These are phyloP conservation scores for Coniophora puteana DNA, from an alignment of 1,284 basidiomycete species.

Conservation along the genomic window DNA sequence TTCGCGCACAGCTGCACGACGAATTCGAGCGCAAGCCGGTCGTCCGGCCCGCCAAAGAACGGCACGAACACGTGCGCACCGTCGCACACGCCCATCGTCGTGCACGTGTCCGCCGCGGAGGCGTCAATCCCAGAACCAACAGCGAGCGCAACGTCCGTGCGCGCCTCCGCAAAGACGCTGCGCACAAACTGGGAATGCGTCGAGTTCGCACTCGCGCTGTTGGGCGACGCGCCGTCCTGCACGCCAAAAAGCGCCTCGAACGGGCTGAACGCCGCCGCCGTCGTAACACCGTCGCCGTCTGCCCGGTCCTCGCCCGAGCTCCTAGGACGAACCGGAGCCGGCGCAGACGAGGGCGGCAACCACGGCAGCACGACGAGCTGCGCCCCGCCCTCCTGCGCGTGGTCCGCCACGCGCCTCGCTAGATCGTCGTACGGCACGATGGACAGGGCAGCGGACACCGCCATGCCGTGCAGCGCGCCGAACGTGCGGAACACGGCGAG, in stretches of 20 bases:
- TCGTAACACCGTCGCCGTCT: constrained; percentile 18
- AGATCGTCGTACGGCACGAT: constrained; percentile 66
- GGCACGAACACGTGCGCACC: constrained; percentile 75
- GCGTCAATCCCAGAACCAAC: constrained; percentile 43
- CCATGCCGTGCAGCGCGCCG: constrained; percentile 68
- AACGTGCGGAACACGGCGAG: constrained; percentile 82
- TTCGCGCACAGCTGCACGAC: constrained; percentile 77
- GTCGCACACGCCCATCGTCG: constrained; percentile 2
- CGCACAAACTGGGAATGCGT: constrained; percentile 80
- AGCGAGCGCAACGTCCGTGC: constrained; percentile 76
- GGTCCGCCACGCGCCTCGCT: constrained; percentile 60
- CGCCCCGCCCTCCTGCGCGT: constrained; percentile 54
- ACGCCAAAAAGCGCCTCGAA: constrained; percentile 59
- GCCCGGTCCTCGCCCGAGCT: constrained; percentile 19
- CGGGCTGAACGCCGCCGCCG: constrained; percentile 34
- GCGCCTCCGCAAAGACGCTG: constrained; percentile 66
- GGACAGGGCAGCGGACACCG: constrained; percentile 61
- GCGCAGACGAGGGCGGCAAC: constrained; percentile 32
- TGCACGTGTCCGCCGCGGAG: background rate
- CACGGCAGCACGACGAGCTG: constrained; percentile 86
- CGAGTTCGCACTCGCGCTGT: constrained; percentile 32
- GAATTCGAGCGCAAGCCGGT: constrained; percentile 78
- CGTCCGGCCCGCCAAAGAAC: constrained; percentile 92
- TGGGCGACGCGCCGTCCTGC: constrained; percentile 33
- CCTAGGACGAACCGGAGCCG: constrained; percentile 25